Conservation (phyloP, 768 basidiomycete genomes). For the Podaxis mareebaensis region DNA sequence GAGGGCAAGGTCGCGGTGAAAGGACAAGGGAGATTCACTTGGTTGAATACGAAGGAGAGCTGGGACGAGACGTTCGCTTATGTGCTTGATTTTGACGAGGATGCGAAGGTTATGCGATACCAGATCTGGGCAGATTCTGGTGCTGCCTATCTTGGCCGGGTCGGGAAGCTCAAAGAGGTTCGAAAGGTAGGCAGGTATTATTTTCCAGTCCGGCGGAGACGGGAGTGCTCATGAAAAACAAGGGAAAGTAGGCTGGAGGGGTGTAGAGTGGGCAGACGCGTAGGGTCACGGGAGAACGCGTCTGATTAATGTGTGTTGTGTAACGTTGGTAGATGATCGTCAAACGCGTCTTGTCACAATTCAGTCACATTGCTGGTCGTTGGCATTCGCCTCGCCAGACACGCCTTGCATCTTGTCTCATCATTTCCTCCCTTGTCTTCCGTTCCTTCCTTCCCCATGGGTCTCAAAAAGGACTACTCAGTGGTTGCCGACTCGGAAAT, state of each 20-base stretch:
- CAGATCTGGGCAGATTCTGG: constrained; percentile 73
- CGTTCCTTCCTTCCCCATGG: constrained; percentile 26
- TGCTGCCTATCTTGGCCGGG: constrained; percentile 59
- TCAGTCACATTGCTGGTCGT: constrained; percentile 3
- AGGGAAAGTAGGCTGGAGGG: background rate
- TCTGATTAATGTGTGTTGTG: constrained; percentile 8
- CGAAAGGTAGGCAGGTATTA: background rate
- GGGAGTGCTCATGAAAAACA: background rate
- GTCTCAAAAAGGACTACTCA: constrained; percentile 34
- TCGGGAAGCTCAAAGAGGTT: constrained; percentile 41
- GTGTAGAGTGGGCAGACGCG: constrained; percentile 1
- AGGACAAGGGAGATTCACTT: constrained; percentile 56
- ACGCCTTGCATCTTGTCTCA: constrained; percentile 1
- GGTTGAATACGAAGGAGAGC: constrained; percentile 49
- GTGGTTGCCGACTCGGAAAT: constrained; percentile 39
- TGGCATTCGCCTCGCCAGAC: constrained; percentile 6
- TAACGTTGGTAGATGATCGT: constrained; percentile 3
- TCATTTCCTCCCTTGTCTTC: constrained; percentile 12
- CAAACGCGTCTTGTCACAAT: constrained; percentile 12
- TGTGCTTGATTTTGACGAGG: constrained; percentile 59
- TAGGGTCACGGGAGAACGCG: constrained; percentile 14
- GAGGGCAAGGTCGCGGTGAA: constrained; percentile 52
- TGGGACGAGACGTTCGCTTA: constrained; percentile 68
- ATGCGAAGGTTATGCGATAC: constrained; percentile 54
- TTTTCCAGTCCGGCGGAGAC: background rate